Conservation (phyloP, 805 yeast genomes). For the Priceomyces haplophilus region DNA sequence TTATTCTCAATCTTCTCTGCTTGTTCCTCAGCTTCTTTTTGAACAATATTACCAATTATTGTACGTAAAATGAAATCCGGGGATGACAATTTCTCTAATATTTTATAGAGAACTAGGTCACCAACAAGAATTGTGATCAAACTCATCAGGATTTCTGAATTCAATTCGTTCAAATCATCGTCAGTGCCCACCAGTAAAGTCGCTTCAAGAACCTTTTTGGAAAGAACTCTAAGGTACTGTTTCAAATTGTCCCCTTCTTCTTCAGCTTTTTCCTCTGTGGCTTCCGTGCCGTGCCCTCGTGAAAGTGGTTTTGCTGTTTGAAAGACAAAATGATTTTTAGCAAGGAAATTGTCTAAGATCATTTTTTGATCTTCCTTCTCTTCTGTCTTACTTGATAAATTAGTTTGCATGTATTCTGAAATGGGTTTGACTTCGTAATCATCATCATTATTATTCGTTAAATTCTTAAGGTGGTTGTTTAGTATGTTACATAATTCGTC, state of each 20-base stretch:
- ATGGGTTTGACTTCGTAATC: conserved; percentile 13
- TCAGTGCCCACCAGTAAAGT: conserved; percentile 11
- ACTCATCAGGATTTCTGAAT: conserved; percentile 23
- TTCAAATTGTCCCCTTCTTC: conserved; percentile 6
- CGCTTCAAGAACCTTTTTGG: conserved; percentile 17
- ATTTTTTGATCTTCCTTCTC: conserved; percentile 4
- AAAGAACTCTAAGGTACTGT: conserved; percentile 22
- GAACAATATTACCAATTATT: conserved; percentile 9
- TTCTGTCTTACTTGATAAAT: not conserved
- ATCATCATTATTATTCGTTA: conserved; percentile 12
- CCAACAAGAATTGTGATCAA: conserved; percentile 23
- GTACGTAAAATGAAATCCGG: conserved; percentile 25
- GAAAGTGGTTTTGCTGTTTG: conserved; percentile 1
- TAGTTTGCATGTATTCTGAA: conserved; percentile 10
- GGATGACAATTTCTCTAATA: conserved; percentile 21
- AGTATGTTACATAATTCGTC: conserved; percentile 24
- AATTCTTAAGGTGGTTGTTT: conserved; percentile 19
- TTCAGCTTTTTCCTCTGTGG: not conserved
- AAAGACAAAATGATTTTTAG: conserved; percentile 19
- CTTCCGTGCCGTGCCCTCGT: not conserved
- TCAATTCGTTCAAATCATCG: conserved; percentile 12
- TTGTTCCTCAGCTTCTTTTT: not conserved
- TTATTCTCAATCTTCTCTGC: not conserved
- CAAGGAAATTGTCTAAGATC: conserved; percentile 14
- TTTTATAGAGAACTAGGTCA: conserved; percentile 26